Conservation (phyloP, 345 rosid species). For the Cardamine occulta region DNA sequence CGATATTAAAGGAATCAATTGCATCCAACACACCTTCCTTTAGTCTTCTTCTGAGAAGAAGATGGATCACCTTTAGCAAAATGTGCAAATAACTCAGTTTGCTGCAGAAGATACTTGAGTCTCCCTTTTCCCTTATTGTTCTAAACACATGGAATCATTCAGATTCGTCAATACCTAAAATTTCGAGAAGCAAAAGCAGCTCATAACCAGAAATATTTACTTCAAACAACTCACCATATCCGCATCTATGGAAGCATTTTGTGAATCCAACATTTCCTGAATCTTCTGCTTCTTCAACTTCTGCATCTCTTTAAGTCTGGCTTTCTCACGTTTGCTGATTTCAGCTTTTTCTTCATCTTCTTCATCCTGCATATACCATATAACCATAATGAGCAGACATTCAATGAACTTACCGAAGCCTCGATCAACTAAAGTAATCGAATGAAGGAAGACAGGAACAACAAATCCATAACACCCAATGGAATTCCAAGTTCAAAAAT, state of each 20-base stretch:
- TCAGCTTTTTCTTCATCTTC: constrained; percentile 50
- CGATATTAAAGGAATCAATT: not conserved
- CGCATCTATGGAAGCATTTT: constrained; percentile 92
- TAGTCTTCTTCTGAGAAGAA: constrained; percentile 67
- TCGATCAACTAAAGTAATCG: not conserved
- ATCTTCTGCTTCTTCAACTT: constrained; percentile 84
- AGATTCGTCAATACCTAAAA: not conserved
- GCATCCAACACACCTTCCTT: constrained; percentile 71
- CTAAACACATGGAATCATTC: constrained; percentile 42
- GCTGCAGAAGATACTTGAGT: constrained; percentile 89
- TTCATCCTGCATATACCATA: constrained; percentile 52
- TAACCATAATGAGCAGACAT: constrained; percentile 7
- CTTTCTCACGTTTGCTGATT: constrained; percentile 85
- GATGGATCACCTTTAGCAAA: constrained; percentile 90
- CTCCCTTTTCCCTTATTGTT: constrained; percentile 90
- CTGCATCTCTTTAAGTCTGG: constrained; percentile 88
- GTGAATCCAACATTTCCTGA: constrained; percentile 88
- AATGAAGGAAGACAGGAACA: not conserved
- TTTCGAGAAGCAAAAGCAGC: not conserved
- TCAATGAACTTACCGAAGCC: not conserved
- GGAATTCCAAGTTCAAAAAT: not conserved
- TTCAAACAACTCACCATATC: constrained; percentile 66
- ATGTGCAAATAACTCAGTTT: constrained; percentile 96
- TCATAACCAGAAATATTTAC: not conserved
- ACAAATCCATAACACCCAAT: not conserved